Conservation (phyloP, 805 yeast genomes). For the Maudiozyma serrabonitensis region DNA sequence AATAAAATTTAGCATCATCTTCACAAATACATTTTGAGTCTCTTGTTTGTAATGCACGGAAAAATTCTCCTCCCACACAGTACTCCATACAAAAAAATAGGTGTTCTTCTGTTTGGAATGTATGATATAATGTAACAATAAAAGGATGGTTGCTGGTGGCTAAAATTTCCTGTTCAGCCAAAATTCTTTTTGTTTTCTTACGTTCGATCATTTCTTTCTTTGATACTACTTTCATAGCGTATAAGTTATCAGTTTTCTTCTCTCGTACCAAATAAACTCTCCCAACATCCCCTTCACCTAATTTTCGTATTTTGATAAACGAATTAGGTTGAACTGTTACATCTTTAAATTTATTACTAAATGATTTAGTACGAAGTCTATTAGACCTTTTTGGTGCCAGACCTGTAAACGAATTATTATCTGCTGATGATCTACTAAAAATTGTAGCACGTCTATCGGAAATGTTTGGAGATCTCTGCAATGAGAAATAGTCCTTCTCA, state of each 20-base stretch:
- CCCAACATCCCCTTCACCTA: conserved; percentile 98
- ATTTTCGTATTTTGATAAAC: conserved; percentile 78
- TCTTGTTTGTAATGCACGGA: conserved; percentile 88
- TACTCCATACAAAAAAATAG: conserved; percentile 95
- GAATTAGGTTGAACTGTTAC: conserved; percentile 80
- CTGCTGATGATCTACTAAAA: neutral
- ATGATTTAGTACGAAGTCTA: conserved; percentile 36
- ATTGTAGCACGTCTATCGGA: neutral
- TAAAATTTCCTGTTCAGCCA: conserved; percentile 93
- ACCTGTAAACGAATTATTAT: neutral
- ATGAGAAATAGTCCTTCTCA: neutral
- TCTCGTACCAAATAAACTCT: conserved; percentile 89
- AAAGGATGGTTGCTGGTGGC: conserved; percentile 96
- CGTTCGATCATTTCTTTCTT: conserved; percentile 92
- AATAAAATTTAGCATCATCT: conserved; percentile 84
- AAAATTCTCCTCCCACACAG: conserved; percentile 98
- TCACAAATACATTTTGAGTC: conserved; percentile 78
- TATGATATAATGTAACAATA: conserved; percentile 90
- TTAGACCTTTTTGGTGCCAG: conserved; percentile 25
- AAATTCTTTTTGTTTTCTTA: conserved; percentile 85
- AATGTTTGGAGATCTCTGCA: neutral
- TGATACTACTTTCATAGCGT: conserved; percentile 85
- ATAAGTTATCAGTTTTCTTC: conserved; percentile 59
- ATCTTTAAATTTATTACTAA: conserved; percentile 60
- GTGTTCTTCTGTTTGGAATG: conserved; percentile 89